phyloP scores from a whole-genome alignment of 2,329 filamentous ascomycete genomes.

The Colletotrichum sp. region DNA sequence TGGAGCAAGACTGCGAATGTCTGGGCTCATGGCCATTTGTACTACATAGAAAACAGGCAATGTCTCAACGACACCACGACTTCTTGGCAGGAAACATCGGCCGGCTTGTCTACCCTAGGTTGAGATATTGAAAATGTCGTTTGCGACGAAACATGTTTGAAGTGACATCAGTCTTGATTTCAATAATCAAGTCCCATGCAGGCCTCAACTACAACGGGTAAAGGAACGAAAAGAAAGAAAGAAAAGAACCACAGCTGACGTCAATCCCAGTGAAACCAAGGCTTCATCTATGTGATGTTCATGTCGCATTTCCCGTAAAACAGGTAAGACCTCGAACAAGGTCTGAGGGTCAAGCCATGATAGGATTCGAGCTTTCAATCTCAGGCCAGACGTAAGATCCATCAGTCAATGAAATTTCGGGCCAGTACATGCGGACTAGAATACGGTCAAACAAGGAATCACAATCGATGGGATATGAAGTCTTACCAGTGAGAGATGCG shows the following conservation, averaged over 20 bases:
- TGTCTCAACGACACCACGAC: not conserved
- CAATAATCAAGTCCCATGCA: not conserved
- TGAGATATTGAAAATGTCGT: not conserved
- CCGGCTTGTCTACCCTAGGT: not conserved
- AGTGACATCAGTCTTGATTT: not conserved
- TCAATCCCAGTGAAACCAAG: not conserved
- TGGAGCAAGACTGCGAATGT: not conserved
- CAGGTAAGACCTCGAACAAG: not conserved
- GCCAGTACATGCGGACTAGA: not conserved
- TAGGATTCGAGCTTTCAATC: not conserved
- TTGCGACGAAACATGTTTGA: not conserved
- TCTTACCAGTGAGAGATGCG: not conserved
- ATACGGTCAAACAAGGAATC: not conserved
- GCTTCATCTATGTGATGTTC: not conserved
- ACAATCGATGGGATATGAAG: not conserved
- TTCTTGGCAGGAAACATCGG: not conserved
- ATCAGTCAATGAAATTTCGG: not conserved
- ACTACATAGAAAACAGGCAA: not conserved
- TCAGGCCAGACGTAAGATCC: not conserved
- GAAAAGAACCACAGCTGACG: not conserved
- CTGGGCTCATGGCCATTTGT: not conserved
- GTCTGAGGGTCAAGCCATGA: not conserved
- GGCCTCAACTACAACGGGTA: not conserved
- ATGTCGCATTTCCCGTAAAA: not conserved
- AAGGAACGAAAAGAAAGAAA: not conserved